Base-by-base conservation (phyloP, 225 moss, liverwort and hornwort genomes). In the Physcomitrium patens region DNA sequence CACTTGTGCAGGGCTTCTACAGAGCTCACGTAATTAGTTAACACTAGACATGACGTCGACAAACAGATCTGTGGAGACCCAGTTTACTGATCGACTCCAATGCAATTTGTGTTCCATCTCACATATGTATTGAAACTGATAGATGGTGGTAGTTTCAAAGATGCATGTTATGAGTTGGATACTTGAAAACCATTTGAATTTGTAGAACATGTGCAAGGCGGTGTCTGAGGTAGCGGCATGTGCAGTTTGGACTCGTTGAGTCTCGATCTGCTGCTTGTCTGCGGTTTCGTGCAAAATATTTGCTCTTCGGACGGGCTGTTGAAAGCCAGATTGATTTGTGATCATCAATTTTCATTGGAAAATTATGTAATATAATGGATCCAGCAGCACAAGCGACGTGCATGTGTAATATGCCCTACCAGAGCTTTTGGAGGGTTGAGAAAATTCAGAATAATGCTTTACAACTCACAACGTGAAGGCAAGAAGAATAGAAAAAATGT, bases 81-180 rank as follows among this genome's bases (percentile, higher is more conserved):
- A 57, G 58, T 15, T 49, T 56, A 46, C 47, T 16, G 50, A 45
- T 28, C 67, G 72, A 68, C 68, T 72, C 31, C 68, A 83, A 76
- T 76, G 72, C 11, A n/a, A 49, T 41, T 64, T 64, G 44, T 75
- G 23, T 64, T 64, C 23, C 10, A 53, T 63, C 72, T 49, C 18
- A 43, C 20, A 67, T 57, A 49, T 43, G 45, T 43, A 41, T 71
- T 74, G n/a, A 17, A 31, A 64, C 70, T 70, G 43, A 12, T 58
- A 71, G 63, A 31, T 27, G 82, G 72, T 79, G 79, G 64, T 71
- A 31, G 51, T 69, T 69, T 59, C 74, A 55, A 45, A 24, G 63
- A 31, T 28, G 12, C 43, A 52, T 12, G 11, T 71, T 18, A 24
- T 74, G 45, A 45, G 54, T 37, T 54, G 14, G 41, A 26, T 45